Evolutionary conservation across 345 rosid species (phyloP).

Genomic region (Camelina sativa): DNA sequence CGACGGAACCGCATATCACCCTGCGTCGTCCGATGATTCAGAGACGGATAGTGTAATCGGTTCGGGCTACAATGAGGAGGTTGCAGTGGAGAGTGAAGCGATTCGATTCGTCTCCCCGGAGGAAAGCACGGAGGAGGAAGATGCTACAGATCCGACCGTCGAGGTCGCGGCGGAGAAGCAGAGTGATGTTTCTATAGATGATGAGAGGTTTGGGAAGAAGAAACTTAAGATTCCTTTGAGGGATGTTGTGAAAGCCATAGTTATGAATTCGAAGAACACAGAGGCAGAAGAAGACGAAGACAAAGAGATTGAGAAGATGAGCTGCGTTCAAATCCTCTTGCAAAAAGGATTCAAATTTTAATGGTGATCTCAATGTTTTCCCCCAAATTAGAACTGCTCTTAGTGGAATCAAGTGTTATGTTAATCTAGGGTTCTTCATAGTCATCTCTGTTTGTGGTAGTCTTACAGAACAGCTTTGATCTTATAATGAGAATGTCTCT

Average conservation of each 20-base stretch:
- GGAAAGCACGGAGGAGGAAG: slow-evolving; percentile 19
- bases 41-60: slow-evolving; percentile 3
- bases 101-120: slow-evolving; percentile 38
- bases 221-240: slow-evolving; percentile 37
- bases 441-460: too few relatives aligned
- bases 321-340: slow-evolving; percentile 30
- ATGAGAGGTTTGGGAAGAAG: slow-evolving; percentile 23
- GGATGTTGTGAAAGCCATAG: slow-evolving; percentile 44
- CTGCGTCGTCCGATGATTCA: neutral
- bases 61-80: neutral
- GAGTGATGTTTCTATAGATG: neutral
- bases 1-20: neutral
- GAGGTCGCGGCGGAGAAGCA: neutral
- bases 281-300: slow-evolving; percentile 22
- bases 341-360: slow-evolving; percentile 31
- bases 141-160: slow-evolving; percentile 18
- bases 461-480: too few relatives aligned
- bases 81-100: slow-evolving; percentile 25
- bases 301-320: slow-evolving; percentile 21
- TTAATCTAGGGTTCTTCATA: slow-evolving; percentile 21
- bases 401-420: neutral
- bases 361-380: slow-evolving; percentile 6
- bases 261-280: slow-evolving; percentile 31
- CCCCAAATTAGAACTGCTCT: neutral
- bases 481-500: too few relatives aligned